phyloP scores from a whole-genome alignment of 495 filamentous ascomycete species.

The Beverwykella pulmonaria region DNA sequence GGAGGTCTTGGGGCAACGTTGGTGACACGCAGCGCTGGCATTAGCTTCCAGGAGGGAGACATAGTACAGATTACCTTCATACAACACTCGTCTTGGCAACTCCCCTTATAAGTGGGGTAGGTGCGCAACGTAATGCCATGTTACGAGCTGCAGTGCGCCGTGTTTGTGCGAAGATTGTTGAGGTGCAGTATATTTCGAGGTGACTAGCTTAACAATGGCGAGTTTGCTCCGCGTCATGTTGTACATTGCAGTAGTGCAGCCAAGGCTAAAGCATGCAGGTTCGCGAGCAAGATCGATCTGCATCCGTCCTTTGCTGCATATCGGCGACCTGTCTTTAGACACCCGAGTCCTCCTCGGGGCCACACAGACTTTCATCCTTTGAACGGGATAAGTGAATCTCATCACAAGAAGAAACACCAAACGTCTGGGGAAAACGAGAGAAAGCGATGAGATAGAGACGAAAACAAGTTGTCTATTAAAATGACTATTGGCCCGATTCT shows the following conservation, averaged over 20 bases:
- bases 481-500: background rate
- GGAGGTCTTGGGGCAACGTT: background rate
- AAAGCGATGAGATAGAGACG: background rate
- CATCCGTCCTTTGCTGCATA: background rate
- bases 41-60: slow-evolving; percentile 5
- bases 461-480: slow-evolving; percentile 19
- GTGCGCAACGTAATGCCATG: background rate
- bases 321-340: background rate
- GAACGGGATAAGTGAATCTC: no score
- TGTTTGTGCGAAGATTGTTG: background rate
- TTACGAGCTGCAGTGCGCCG: background rate
- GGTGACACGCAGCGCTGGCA: slow-evolving; percentile 10
- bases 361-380: background rate
- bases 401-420: no score
- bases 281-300: background rate
- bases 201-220: background rate
- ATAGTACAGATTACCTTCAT: background rate
- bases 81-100: background rate
- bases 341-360: background rate
- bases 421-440: background rate
- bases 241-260: slow-evolving; percentile 9
- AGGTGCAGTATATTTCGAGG: background rate
- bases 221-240: background rate
- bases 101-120: background rate
- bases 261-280: slow-evolving; percentile 4